Conservation (phyloP, 306 rosid genomes). For the Ormosia semicastrata region DNA sequence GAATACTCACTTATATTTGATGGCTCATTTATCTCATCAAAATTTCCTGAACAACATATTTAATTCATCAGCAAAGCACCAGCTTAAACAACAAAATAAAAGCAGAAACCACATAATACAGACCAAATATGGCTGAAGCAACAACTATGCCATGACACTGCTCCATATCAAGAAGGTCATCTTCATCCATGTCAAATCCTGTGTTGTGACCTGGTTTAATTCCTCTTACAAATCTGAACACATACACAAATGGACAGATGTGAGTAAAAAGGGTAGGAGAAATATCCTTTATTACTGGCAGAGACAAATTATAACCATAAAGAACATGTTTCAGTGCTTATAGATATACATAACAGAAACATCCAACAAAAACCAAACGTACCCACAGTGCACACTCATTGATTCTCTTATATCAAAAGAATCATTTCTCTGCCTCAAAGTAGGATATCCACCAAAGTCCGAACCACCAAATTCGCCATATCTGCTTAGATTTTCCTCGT, state of each 20-base stretch:
- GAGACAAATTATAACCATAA: conserved; percentile 10
- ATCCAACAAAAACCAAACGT: conserved; percentile 33
- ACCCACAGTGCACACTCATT: conserved; percentile 94
- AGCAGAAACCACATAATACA: conserved; percentile 18
- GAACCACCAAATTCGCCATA: conserved; percentile 86
- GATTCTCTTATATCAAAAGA: conserved; percentile 72
- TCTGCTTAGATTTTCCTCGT: conserved; percentile 68
- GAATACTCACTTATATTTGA: conserved; percentile 62
- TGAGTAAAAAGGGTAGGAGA: background rate
- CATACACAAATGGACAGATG: conserved; percentile 20
- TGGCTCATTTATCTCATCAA: conserved; percentile 88
- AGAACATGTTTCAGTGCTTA: conserved; percentile 3
- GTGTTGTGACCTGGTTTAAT: conserved; percentile 76
- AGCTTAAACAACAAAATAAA: conserved; percentile 12
- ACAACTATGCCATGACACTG: conserved; percentile 84
- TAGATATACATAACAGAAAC: background rate
- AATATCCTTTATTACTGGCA: background rate
- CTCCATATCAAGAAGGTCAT: conserved; percentile 73
- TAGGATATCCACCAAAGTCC: conserved; percentile 95
- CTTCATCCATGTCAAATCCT: conserved; percentile 81
- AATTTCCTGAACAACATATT: conserved; percentile 60
- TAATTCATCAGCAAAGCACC: conserved; percentile 24
- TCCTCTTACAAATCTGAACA: conserved; percentile 74
- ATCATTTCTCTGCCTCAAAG: conserved; percentile 70
- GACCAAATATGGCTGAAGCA: conserved; percentile 91